Evolutionary conservation across 2,329 filamentous ascomycete species (phyloP).

Genomic region (Atkinsonella hypoxylon): DNA sequence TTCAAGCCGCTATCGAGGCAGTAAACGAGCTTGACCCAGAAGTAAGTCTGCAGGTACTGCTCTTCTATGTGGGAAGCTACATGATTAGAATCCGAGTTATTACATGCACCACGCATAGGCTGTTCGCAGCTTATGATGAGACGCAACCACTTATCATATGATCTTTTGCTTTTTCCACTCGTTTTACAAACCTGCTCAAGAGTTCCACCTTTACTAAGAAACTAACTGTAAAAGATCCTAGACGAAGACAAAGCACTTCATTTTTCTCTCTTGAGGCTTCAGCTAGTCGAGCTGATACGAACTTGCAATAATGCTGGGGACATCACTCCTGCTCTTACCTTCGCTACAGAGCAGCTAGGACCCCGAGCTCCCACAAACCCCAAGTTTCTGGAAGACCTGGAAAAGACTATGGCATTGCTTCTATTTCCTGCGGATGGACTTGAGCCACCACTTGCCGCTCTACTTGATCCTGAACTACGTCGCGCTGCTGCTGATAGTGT

Average conservation of each 20-base stretch:
- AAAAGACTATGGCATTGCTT: slow-evolving; percentile 84
- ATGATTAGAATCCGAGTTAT: slow-evolving; percentile 85
- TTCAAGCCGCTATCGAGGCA: slow-evolving; percentile 72
- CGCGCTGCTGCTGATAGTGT: slow-evolving; percentile 76
- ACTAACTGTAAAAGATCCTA: slow-evolving; percentile 52
- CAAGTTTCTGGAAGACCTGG: slow-evolving; percentile 74
- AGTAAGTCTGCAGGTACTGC: slow-evolving; percentile 44
- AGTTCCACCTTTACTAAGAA: background rate
- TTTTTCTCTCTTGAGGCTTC: slow-evolving; percentile 79
- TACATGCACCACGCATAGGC: slow-evolving; percentile 99
- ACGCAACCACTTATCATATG: slow-evolving; percentile 50
- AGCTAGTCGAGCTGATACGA: slow-evolving; percentile 88
- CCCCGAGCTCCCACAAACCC: slow-evolving; percentile 73
- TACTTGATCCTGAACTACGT: slow-evolving; percentile 70
- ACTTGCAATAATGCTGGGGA: slow-evolving; percentile 57
- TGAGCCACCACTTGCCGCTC: slow-evolving; percentile 58
- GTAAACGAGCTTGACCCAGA: slow-evolving; percentile 85
- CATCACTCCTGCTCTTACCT: slow-evolving; percentile 68
- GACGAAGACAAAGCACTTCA: slow-evolving; percentile 75
- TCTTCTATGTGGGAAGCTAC: slow-evolving; percentile 7
- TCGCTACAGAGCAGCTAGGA: slow-evolving; percentile 78
- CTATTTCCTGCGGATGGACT: slow-evolving; percentile 78
- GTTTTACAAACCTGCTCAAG: background rate
- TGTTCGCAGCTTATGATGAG: slow-evolving; percentile 78
- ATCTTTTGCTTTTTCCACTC: slow-evolving; percentile 11